These are phyloP conservation scores for Dothideomycetes sp. DNA, from an alignment of 2,329 filamentous ascomycete species.

Conservation along the genomic window DNA sequence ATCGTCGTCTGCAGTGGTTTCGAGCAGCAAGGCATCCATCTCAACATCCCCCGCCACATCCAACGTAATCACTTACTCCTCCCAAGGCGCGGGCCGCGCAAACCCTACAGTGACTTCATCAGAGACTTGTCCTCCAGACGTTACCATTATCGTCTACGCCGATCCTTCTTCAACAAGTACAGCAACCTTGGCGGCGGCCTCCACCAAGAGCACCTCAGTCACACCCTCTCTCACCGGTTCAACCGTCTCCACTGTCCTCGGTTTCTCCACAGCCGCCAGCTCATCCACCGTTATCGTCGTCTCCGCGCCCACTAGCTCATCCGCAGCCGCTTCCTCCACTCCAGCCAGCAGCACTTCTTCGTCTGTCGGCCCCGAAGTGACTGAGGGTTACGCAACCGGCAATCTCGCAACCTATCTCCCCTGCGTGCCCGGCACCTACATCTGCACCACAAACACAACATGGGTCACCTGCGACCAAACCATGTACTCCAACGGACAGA, in stretches of 20 bases:
- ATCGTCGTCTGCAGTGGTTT: conserved; percentile 2
- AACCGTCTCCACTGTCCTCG: neutral
- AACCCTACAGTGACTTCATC: neutral
- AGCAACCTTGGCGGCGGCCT: neutral
- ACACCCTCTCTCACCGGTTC: neutral
- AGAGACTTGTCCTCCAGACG: conserved; percentile 2
- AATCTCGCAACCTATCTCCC: conserved; percentile 22
- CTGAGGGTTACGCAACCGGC: conserved; percentile 15
- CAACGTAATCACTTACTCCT: conserved; percentile 2
- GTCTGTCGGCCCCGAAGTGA: conserved; percentile 7
- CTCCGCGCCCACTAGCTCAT: neutral
- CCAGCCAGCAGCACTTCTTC: conserved; percentile 4
- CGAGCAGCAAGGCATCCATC: neutral
- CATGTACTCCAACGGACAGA: conserved; percentile 15
- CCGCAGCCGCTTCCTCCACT: neutral
- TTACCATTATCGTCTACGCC: conserved; percentile 7
- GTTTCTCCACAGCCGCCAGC: conserved; percentile 1
- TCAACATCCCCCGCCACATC: neutral
- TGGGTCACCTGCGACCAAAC: conserved; percentile 26
- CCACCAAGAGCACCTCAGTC: conserved; percentile 1
- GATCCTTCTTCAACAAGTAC: conserved; percentile 5
- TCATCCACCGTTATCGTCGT: conserved; percentile 1
- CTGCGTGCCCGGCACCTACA: conserved; percentile 28
- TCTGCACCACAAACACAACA: conserved; percentile 23
- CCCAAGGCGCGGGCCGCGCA: neutral